Evolutionary conservation across 2,329 filamentous ascomycete species (phyloP), one percentile per base, ranked within the genome.

Genomic region (Phialophora tarda): DNA sequence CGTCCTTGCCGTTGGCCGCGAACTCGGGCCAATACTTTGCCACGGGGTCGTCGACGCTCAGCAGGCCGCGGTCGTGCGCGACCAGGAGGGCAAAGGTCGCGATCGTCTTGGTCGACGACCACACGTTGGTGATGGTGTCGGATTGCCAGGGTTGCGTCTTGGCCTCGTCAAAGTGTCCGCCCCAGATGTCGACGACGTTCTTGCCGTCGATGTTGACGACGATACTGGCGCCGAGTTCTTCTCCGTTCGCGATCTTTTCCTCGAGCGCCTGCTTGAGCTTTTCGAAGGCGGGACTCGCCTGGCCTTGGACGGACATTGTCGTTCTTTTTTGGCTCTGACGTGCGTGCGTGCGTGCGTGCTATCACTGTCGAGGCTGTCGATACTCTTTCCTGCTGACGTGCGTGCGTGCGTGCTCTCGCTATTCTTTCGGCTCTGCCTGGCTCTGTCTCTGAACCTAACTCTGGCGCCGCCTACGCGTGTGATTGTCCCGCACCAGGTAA

Each of bases 21-120:
- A 83, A 83, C 53, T 82, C 82, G 0, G 82, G 82, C 82, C 82
- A 83, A 73, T 82, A 79, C 47, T 76, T 73, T 1, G 77, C 68
- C 0, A 83, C 78, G 1, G 76, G 76, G 12, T 75, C 79, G 53
- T 78, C 66, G 0, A 75, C 70, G 61, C 77, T 72, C 0, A 83
- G 63, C 0, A 77, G 66, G 2, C 79, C 79, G 3, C 79, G 77
- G 54, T 81, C 77, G 34, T 80, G 74, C 6, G 81, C 77, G 24
- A 82, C 71, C 24, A 81, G 71, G 0, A 74, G 73, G 0, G 80
- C 78, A 8, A 82, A 73, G 3, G 73, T 74, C 14, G 73, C 74
- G 38, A 82, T 64, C 0, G 72, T 75, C 68, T 83, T 83, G 8
- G 78, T 79, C 6, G 71, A 73, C 1, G 81, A 83, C 71, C 75